Base-by-base conservation (phyloP, 1,139 yeast genomes). In the Yamadazyma trypodendri region DNA sequence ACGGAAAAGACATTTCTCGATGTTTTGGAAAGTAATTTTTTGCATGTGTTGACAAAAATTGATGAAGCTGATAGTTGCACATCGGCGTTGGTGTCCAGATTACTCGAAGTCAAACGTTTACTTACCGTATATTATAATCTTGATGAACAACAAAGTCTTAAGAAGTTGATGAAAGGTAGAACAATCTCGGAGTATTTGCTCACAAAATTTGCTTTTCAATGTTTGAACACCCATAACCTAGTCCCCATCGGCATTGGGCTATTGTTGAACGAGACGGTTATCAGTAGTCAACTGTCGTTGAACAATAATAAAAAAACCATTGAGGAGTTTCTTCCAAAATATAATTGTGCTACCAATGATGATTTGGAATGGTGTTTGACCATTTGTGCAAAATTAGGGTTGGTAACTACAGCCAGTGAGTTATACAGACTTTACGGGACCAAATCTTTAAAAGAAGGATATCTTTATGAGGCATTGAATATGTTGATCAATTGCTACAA, bases 321-420 rank as follows among this genome's bases (percentile, higher is more conserved):
- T 28, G 75, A 80, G 2, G 80, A 79, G 37, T 70, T 75, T 38
- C 62, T 87, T 25, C 89, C 90, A 8, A 62, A 64, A 13, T 82
- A 71, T 51, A 67, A 78, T 28, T 79, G 79, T 50, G 62, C 71
- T 35, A 75, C 81, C 6, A 82, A 81, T 49, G 92, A 84, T 51
- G 95, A 86, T 50, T 68, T 84, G 45, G 94, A 85, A 55, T 85
- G 95, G 94, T 78, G 84, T 22, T 63, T 86, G 36, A 76, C 86
- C 1, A 67, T 72, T 14, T 74, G 79, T 48, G 68, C 75, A 29
- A 61, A 64, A 38, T 55, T 71, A 31, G 64, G 64, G 31, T 55
- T 74, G 34, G 67, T 77, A n/a, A 59, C 71, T 4, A 78, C 85
- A 8, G 79, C 85, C 1, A 69, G 70, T 44, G 63, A 66, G 31